Evolutionary conservation across 176 grass and related monocot species (phyloP), one percentile per base, ranked within the genome.

Genomic region (Paspalum vaginatum): DNA sequence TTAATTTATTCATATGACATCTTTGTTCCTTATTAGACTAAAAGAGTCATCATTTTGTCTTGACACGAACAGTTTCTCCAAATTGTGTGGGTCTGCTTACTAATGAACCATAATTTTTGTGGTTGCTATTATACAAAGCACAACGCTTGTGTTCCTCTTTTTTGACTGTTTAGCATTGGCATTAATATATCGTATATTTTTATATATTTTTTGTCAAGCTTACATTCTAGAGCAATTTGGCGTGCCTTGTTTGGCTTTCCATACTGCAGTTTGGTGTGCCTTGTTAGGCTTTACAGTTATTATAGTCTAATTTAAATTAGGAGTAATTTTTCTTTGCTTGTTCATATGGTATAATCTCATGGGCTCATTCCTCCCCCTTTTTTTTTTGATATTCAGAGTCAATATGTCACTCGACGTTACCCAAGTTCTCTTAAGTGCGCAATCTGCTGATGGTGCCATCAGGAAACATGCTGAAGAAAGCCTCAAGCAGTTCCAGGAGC

Each of bases 401-500:
- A 92, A 65, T 47, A 92, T 96, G 90, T 91, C 93, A 64, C 59
- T 96, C 41, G 93, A 96, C 27, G 42, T 96, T 79, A 96, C 93
- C 57, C 90, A 96, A 76, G 65, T 96, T 79, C 93, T 96, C 52
- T 85, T 96, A 56, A 90, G 83, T 52, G 93, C 93, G 0, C 93
- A 96, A 52, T 92, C 93, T 54, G 50, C 86, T 38, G 87, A 96
- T 88, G 75, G 75, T 3, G 53, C 68, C 1, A 81, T 79, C 59
- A 84, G 93, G 80, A 96, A 90, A 70, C 87, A 86, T 61, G 90
- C 93, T 43, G 93, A 96, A 88, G 90, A 96, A 84, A 92, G 61
- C 56, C 87, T 96, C 44, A 96, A 90, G 85, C 90, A 92, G 61
- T 90, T 96, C 70, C 93, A 96, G 86, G 93, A 96, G 56, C 90